A percentile compares a stretch with the other conserved stretches of the same genome.
These are phyloP conservation scores for Coemansia sp. DNA, from an alignment of 192 early-diverging fungal species.

Conservation along the genomic window DNA sequence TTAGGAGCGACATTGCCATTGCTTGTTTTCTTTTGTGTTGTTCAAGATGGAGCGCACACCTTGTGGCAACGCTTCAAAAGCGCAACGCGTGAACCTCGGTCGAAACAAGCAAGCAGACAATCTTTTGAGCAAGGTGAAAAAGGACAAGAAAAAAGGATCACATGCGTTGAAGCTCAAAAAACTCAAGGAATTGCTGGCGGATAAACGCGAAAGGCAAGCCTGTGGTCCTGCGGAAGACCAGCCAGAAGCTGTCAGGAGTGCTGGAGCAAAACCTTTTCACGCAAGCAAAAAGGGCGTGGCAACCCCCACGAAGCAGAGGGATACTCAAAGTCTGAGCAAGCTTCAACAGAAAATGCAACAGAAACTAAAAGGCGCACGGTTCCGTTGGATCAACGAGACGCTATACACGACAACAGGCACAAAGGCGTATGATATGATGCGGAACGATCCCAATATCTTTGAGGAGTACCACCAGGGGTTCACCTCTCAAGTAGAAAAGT, in stretches of 20 bases:
- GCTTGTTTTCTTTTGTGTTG: not conserved
- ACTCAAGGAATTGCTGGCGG: conserved; percentile 33
- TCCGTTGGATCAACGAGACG: conserved; percentile 93
- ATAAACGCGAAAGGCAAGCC: conserved; percentile 9
- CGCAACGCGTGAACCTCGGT: not conserved
- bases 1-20: not conserved
- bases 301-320: not conserved
- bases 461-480: conserved; percentile 96
- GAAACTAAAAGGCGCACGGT: conserved; percentile 77
- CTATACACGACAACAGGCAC: conserved; percentile 87
- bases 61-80: not conserved
- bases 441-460: conserved; percentile 86
- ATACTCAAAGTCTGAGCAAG: conserved; percentile 21
- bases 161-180: conserved; percentile 27
- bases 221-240: not conserved
- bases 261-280: not conserved
- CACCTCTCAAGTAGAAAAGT: conserved; percentile 83
- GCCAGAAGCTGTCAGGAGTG: not conserved
- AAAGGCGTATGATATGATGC: conserved; percentile 75
- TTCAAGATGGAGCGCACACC: not conserved
- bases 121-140: conserved; percentile 14
- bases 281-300: not conserved
- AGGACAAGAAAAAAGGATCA: conserved; percentile 7
- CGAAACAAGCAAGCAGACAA: not conserved
- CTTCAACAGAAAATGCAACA: conserved; percentile 64